These are phyloP conservation scores for Cylindrodendrum hubeiense DNA, from an alignment of 2,329 filamentous ascomycete species.

Conservation along the genomic window DNA sequence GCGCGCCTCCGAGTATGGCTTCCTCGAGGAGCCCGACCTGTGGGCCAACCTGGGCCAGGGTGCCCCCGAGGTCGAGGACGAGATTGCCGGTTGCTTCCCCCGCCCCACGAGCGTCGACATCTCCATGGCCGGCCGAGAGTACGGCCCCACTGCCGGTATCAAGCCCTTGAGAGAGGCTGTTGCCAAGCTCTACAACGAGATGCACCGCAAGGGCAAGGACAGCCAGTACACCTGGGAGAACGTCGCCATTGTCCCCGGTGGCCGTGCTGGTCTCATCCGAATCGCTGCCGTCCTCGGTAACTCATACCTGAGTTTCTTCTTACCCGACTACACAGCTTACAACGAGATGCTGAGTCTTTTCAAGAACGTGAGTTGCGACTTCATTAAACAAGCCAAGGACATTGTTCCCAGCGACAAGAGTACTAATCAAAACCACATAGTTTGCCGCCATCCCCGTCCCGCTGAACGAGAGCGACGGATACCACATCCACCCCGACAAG, in stretches of 20 bases:
- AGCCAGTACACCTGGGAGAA: slow-evolving; percentile 98
- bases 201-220: slow-evolving; percentile 87
- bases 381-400: neutral
- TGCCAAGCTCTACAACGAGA: slow-evolving; percentile 91
- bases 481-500: slow-evolving; percentile 93
- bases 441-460: slow-evolving; percentile 91
- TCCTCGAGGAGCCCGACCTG: slow-evolving; percentile 80
- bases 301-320: slow-evolving; percentile 92
- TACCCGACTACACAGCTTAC: slow-evolving; percentile 96
- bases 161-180: slow-evolving; percentile 90
- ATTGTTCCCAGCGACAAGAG: neutral
- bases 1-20: slow-evolving; percentile 90
- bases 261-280: slow-evolving; percentile 90
- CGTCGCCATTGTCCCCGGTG: slow-evolving; percentile 94
- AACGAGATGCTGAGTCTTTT: slow-evolving; percentile 97
- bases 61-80: slow-evolving; percentile 92
- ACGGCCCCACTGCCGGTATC: slow-evolving; percentile 94
- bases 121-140: slow-evolving; percentile 84
- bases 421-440: slow-evolving; percentile 53
- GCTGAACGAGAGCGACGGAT: slow-evolving; percentile 85
- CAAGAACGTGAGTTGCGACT: slow-evolving; percentile 74
- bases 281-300: slow-evolving; percentile 96
- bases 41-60: slow-evolving; percentile 98
- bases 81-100: slow-evolving; percentile 89
- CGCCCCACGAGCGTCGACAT: slow-evolving; percentile 85